Conservation (phyloP, 2,329 filamentous ascomycete genomes). For the Fusarium robinianum region DNA sequence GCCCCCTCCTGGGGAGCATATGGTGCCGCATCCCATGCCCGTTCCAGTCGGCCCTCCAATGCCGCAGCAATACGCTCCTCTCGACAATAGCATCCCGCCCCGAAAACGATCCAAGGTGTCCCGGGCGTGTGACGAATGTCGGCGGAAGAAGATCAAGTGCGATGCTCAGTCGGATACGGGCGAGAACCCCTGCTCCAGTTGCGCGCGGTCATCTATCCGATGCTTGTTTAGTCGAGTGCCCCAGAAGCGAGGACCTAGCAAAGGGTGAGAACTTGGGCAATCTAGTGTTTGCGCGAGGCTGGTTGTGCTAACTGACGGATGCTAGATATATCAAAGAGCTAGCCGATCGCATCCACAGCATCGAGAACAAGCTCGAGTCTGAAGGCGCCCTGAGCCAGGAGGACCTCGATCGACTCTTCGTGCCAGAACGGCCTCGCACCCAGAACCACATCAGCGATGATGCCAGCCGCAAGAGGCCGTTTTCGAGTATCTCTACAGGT, state of each 20-base stretch:
- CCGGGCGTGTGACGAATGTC: constrained; percentile 85
- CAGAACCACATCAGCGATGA: constrained; percentile 41
- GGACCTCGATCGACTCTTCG: constrained; percentile 51
- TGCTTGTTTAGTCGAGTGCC: constrained; percentile 88
- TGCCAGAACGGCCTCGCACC: constrained; percentile 41
- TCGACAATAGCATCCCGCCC: constrained; percentile 65
- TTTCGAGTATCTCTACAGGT: constrained; percentile 52
- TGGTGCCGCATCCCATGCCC: constrained; percentile 44
- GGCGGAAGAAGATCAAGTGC: constrained; percentile 88
- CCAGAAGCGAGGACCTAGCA: constrained; percentile 86
- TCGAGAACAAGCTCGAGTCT: constrained; percentile 75
- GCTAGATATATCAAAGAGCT: constrained; percentile 89
- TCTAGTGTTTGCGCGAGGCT: no score
- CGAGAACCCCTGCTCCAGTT: constrained; percentile 78
- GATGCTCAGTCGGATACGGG: constrained; percentile 77
- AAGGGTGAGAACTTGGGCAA: constrained; percentile 71
- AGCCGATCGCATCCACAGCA: constrained; percentile 78
- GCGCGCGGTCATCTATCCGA: constrained; percentile 72
- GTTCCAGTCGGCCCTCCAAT: constrained; percentile 45
- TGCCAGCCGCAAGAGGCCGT: constrained; percentile 51
- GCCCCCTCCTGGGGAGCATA: constrained; percentile 42
- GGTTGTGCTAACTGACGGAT: constrained; percentile 24
- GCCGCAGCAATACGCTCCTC: constrained; percentile 43
- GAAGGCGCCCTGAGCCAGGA: constrained; percentile 51
- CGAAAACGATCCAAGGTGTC: constrained; percentile 86